Evolutionary conservation across 495 filamentous ascomycete species (phyloP), one percentile per base, ranked within the genome.

Genomic region (Lindgomyces ingoldianus): DNA sequence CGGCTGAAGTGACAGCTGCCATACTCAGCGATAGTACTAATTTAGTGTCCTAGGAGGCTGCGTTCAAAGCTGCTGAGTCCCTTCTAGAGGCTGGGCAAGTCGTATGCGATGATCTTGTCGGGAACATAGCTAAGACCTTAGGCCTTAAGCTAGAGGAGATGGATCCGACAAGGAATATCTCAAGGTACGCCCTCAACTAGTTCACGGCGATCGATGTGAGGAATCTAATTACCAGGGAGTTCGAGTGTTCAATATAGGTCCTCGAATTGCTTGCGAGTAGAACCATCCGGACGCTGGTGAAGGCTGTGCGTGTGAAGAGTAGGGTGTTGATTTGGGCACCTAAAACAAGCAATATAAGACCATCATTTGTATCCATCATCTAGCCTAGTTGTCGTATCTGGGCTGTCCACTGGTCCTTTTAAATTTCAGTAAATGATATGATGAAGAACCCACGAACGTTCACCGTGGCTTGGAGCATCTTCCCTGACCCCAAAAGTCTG

Each of bases 141-240:
- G 30, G 30, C 18, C 29, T 67, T 41, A 49, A 60, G 42, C 19
- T 27, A 21, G 64, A 67, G 44, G 64, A 67, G 25, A 22, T 67
- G 48, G 64, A 67, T 33, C 21, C 49, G 1, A 56, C 27, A 2
- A 33, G 56, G 26, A 24, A 46, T 1, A 22, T 67, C 9, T 19
- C 18, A 19, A 18, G 51, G 26, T 61, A 60, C 51, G 27, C 56
- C 0, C 45, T 67, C 18, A 57, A 67, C 25, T 54, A 30, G 0
- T 33, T 67, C 21, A 59, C 56, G n/a, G 64, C 64, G 21, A 67
- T 67, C 41, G 64, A 67, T 18, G 58, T 67, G 3, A 24, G 64
- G 2, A 67, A 67, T 44, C 61, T 60, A 19, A 67, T 67, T 26
- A 61, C 57, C 6, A 60, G 64, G 21, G 45, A 44, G 56, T 67